Evolutionary conservation across 768 basidiomycete species (phyloP).

Genomic region (Suillus subluteus): DNA sequence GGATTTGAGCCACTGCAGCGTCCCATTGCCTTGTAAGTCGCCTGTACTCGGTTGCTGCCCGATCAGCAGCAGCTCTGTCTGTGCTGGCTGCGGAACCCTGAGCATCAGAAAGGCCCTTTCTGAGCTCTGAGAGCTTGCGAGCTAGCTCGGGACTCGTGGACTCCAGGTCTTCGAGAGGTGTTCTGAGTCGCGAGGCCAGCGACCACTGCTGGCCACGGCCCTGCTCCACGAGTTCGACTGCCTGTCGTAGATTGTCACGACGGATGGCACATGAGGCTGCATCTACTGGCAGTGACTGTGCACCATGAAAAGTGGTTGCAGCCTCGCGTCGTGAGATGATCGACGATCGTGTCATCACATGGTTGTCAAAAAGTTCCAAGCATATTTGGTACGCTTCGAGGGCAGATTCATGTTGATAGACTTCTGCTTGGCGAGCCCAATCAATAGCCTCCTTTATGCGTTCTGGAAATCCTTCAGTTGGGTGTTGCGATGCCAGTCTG

Average conservation of each 20-base stretch:
- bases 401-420: too few species aligned
- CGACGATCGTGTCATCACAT: background rate
- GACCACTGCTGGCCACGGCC: background rate
- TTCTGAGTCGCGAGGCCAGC: background rate
- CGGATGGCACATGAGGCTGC: background rate
- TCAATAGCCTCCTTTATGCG: too few species aligned
- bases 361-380: background rate
- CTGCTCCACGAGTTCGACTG: background rate
- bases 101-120: too few species aligned
- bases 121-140: background rate
- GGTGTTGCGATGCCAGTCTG: background rate
- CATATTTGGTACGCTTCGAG: background rate
- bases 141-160: background rate
- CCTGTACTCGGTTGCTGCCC: too few species aligned
- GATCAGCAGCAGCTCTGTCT: too few species aligned
- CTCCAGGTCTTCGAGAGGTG: background rate
- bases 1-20: background rate
- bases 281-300: background rate
- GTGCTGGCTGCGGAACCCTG: too few species aligned
- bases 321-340: background rate
- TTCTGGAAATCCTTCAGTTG: background rate
- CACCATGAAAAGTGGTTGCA: background rate
- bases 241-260: background rate
- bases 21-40: background rate
- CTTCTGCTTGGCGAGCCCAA: too few species aligned